Base-by-base conservation (phyloP, 495 filamentous ascomycete species). In the Penicillium salamii region DNA sequence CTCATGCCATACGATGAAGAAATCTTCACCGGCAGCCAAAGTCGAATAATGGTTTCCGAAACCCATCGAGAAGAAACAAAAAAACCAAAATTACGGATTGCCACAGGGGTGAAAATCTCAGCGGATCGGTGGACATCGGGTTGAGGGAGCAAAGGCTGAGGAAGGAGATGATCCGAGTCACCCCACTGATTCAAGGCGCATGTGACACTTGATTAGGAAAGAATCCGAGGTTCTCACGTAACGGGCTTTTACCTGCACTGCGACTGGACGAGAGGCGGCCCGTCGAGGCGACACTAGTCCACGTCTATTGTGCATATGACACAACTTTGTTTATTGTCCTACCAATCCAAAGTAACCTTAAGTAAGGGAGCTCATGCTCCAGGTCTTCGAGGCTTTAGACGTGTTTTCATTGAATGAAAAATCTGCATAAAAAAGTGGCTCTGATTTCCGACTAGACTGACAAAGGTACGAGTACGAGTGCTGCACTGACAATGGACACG, bases 161-260 rank as follows among this genome's bases (percentile, higher is more conserved):
- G 58, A 57, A 64, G 29, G 28, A 34, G 15, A 53, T n/a, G 41
- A 55, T 54, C 61, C 61, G 55, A 46, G 49, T 64, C 55, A 64
- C 58, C 52, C 58, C 58, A 64, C 55, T 47, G 13, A 53, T 32
- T 4, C 26, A 53, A 43, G 15, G 13, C 48, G 48, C 43, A 57
- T 44, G 18, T 23, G 40, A 13, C 24, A 20, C 37, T 17, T 8
- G n/a, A 23, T 45, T 54, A n/a, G 24, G 37, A 18, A 32, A n/a
- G 11, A 11, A 33, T 7, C 3, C n/a, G 15, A 42, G 33, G 46
- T 49, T 7, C 3, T 12, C 12, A 42, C 24, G 46, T 49, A 54
- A 46, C 42, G 29, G 46, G 43, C 23, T 47, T 54, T 54, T 54
- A 24, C 5, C 21, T 33, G 44, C 2, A 1, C 38, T 31, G 14